Percentiles rank a stretch among this genome's conserved stretches.
Conservation (phyloP, 208 protist genomes). For the Acanthamoeba culbertsoni region DNA sequence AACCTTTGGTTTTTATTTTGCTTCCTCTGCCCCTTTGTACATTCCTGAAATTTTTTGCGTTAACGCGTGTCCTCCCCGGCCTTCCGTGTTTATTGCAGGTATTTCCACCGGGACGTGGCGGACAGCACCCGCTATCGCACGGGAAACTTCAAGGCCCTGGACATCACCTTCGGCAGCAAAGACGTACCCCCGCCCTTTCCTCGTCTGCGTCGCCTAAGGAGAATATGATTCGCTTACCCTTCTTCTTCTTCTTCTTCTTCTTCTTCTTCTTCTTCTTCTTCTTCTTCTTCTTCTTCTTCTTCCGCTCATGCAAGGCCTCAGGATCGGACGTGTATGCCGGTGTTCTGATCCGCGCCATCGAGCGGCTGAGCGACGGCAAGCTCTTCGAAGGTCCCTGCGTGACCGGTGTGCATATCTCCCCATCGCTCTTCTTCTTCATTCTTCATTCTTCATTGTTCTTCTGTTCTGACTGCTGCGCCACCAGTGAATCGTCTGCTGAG, state of each 20-base stretch:
- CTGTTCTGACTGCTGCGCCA: background rate
- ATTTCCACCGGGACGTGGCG: slow-evolving; percentile 37
- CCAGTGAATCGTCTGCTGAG: slow-evolving; percentile 41
- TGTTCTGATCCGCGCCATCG: slow-evolving; percentile 29
- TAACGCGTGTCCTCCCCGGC: background rate
- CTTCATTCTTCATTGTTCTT: background rate
- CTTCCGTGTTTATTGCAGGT: background rate
- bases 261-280: too few relatives aligned
- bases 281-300: too few relatives aligned
- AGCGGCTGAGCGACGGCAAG: slow-evolving; percentile 25
- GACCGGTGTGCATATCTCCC: background rate
- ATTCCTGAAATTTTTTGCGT: background rate
- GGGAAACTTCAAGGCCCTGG: slow-evolving; percentile 59
- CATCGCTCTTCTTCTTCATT: background rate
- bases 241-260: too few relatives aligned
- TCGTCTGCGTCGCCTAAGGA: background rate
- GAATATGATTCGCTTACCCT: too few relatives aligned
- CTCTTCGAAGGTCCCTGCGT: slow-evolving; percentile 57
- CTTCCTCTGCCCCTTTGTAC: background rate
- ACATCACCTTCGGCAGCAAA: slow-evolving; percentile 41
- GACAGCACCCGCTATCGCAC: background rate
- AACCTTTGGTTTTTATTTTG: too few relatives aligned
- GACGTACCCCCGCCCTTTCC: background rate
- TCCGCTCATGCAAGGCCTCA: background rate
- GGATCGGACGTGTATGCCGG: slow-evolving; percentile 3